Percentiles rank a stretch among this genome's conserved stretches.
These are phyloP conservation scores for Tritrichomonas foetus DNA, from an alignment of 208 protist species.

Conservation along the genomic window DNA sequence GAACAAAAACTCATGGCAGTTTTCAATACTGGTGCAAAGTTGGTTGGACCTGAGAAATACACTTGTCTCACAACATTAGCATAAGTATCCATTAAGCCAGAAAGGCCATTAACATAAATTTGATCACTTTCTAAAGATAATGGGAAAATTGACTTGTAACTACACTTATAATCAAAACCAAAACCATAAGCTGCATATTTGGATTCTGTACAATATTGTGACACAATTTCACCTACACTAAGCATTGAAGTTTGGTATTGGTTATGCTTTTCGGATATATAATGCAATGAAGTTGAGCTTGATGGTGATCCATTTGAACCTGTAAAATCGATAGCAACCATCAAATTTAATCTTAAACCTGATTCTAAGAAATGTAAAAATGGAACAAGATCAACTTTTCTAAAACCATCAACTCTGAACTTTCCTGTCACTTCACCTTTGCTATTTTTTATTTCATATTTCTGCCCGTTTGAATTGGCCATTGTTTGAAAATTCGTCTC, in stretches of 20 bases:
- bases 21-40: background rate
- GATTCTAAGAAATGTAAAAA: slow-evolving; percentile 50
- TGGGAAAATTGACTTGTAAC: background rate
- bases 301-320: slow-evolving; percentile 48
- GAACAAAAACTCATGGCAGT: background rate
- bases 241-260: slow-evolving; percentile 36
- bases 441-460: background rate
- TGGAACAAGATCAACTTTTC: background rate
- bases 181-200: slow-evolving; percentile 49
- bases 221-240: slow-evolving; percentile 38
- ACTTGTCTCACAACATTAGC: background rate
- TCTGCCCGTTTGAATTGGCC: too few relatives aligned
- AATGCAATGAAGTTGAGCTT: background rate
- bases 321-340: slow-evolving; percentile 53
- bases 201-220: slow-evolving; percentile 46
- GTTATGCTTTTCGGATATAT: background rate
- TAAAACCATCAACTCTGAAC: too few relatives aligned
- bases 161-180: background rate
- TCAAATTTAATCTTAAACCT: slow-evolving; percentile 46
- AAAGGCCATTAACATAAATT: background rate
- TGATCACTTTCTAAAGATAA: background rate
- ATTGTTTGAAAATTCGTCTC: too few relatives aligned
- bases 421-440: background rate
- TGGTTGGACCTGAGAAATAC: slow-evolving; percentile 32
- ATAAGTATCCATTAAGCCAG: slow-evolving; percentile 40